These are phyloP conservation scores for Datisca glomerata DNA, from an alignment of 306 rosid species.

Conservation along the genomic window DNA sequence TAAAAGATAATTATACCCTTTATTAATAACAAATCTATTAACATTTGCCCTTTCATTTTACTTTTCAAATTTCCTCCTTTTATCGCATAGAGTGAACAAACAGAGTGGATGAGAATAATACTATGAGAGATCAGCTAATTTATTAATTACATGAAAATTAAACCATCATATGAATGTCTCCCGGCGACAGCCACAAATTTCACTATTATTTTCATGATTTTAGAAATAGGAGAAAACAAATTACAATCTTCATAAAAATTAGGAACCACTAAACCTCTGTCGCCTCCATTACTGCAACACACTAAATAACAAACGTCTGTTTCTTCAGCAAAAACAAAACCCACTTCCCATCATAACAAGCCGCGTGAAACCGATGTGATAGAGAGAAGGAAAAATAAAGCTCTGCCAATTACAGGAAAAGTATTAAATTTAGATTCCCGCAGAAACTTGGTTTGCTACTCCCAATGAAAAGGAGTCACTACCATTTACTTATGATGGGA, in stretches of 20 bases:
- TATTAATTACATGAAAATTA: not conserved
- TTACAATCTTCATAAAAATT: too few species aligned
- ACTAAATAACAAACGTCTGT: not conserved
- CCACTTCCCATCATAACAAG: conserved; percentile 20
- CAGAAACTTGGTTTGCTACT: too few species aligned
- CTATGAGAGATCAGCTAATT: not conserved
- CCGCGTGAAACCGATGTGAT: conserved; percentile 36
- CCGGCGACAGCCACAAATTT: not conserved
- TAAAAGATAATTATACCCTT: too few species aligned
- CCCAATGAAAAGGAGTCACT: too few species aligned
- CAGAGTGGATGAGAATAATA: not conserved
- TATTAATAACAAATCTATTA: too few species aligned
- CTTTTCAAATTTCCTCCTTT: too few species aligned
- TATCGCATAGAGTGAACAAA: too few species aligned
- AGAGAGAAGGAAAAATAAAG: conserved; percentile 10
- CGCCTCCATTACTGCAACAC: conserved; percentile 1
- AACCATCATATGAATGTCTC: not conserved
- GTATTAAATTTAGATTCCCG: not conserved
- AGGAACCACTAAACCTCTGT: not conserved
- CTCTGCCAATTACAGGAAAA: conserved; percentile 15
- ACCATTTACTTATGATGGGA: too few species aligned
- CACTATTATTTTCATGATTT: too few species aligned
- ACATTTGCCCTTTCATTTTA: too few species aligned
- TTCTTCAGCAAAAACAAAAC: not conserved
- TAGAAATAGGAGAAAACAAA: too few species aligned